These are phyloP conservation scores for Trichomonascus vanleenenianus DNA, from an alignment of 805 yeast genomes.

Conservation along the genomic window DNA sequence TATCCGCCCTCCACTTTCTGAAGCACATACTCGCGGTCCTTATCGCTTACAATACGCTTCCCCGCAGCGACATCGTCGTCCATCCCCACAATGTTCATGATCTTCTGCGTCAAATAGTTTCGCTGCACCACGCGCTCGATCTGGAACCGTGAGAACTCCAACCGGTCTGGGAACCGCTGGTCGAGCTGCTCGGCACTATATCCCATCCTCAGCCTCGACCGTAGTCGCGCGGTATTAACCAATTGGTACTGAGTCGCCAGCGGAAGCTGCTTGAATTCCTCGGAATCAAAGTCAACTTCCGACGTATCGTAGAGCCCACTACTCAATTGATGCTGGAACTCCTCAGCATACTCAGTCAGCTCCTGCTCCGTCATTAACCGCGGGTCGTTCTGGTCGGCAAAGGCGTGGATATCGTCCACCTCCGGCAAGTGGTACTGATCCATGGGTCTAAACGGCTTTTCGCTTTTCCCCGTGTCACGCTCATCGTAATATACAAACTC, in stretches of 20 bases:
- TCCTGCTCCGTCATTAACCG: slow-evolving; percentile 72
- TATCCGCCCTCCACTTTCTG: slow-evolving; percentile 77
- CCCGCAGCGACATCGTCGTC: slow-evolving; percentile 41
- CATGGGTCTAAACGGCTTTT: slow-evolving; percentile 37
- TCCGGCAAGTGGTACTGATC: slow-evolving; percentile 88
- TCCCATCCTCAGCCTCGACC: slow-evolving; percentile 92
- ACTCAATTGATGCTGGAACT: slow-evolving; percentile 47
- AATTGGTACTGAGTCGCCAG: slow-evolving; percentile 81
- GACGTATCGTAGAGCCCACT: slow-evolving; percentile 31
- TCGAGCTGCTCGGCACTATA: slow-evolving; percentile 84
- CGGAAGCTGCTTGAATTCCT: slow-evolving; percentile 71
- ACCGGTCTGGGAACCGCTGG: slow-evolving; percentile 68
- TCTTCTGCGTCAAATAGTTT: slow-evolving; percentile 78
- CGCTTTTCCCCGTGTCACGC: slow-evolving; percentile 24
- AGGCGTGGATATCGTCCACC: slow-evolving; percentile 40
- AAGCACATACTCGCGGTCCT: slow-evolving; percentile 65
- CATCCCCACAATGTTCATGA: slow-evolving; percentile 80
- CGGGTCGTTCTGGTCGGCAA: slow-evolving; percentile 49
- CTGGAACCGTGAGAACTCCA: slow-evolving; percentile 90
- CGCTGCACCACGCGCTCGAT: slow-evolving; percentile 88
- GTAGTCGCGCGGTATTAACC: slow-evolving; percentile 68
- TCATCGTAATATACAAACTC: slow-evolving; percentile 29
- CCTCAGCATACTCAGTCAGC: slow-evolving; percentile 49
- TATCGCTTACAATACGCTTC: slow-evolving; percentile 66
- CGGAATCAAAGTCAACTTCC: slow-evolving; percentile 74